Percentiles rank a stretch among this genome's conserved stretches.
phyloP scores from a whole-genome alignment of 2,329 filamentous ascomycete genomes.

The Stemphylium beticola region DNA sequence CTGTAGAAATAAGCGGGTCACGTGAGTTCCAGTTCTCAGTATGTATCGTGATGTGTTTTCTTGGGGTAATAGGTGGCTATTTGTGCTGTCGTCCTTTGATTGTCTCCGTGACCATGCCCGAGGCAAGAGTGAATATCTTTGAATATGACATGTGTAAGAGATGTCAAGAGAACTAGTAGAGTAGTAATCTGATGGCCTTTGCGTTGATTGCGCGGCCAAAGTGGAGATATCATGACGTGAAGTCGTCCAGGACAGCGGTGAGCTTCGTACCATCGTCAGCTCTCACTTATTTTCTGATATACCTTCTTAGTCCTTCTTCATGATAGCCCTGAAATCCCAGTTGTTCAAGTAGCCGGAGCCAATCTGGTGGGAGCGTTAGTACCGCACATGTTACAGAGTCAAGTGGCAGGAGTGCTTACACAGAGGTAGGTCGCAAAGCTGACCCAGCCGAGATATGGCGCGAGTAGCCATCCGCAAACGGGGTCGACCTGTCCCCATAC shows the following conservation, averaged over 20 bases:
- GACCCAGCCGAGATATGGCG: conserved; percentile 86
- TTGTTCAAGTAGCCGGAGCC: conserved; percentile 50
- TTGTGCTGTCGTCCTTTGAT: not conserved
- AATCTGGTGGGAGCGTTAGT: conserved; percentile 33
- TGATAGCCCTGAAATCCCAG: conserved; percentile 44
- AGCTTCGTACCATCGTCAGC: not conserved
- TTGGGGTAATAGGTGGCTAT: not conserved
- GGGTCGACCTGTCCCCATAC: conserved; percentile 77
- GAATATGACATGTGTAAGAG: not conserved
- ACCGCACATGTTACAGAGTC: not conserved
- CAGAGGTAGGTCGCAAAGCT: conserved; percentile 87
- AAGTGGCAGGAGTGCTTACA: conserved; percentile 45
- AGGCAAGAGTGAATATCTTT: not conserved
- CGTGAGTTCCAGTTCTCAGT: not conserved
- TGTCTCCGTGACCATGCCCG: not conserved
- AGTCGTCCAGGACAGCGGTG: not conserved
- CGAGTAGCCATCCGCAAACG: conserved; percentile 74
- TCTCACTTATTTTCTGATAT: not conserved
- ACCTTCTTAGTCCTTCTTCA: conserved; percentile 31
- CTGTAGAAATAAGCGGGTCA: not conserved
- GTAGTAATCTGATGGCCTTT: not conserved
- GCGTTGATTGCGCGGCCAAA: not conserved
- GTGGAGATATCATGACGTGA: not conserved
- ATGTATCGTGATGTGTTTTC: not conserved
- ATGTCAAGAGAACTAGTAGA: not conserved